Percentiles rank a stretch among this genome's conserved stretches.
Conservation (phyloP, 2,329 filamentous ascomycete genomes). For the Stemphylium beticola region DNA sequence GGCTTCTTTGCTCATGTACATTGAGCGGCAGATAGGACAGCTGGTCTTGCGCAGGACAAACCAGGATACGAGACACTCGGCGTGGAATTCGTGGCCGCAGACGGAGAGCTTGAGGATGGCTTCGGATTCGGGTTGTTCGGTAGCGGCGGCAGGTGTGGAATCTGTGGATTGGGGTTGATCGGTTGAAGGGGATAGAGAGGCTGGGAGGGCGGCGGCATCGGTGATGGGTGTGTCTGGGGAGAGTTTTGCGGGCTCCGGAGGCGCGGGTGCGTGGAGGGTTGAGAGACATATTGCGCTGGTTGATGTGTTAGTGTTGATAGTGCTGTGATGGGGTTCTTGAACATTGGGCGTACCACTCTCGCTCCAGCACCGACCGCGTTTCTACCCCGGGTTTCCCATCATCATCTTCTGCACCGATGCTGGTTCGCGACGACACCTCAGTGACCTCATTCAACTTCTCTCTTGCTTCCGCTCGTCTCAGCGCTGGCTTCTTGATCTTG, state of each 20-base stretch:
- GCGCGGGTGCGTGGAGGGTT: slow-evolving; percentile 31
- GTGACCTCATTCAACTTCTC: slow-evolving; percentile 31
- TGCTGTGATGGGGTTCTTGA: background rate
- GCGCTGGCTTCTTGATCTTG: slow-evolving; percentile 23
- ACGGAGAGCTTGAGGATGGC: slow-evolving; percentile 34
- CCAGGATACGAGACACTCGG: slow-evolving; percentile 42
- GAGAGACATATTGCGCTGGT: slow-evolving; percentile 44
- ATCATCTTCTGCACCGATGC: background rate
- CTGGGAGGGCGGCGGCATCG: slow-evolving; percentile 9
- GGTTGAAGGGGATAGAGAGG: background rate
- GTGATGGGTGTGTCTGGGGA: slow-evolving; percentile 9
- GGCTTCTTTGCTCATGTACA: slow-evolving; percentile 32
- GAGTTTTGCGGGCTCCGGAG: slow-evolving; percentile 36
- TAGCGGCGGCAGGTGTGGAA: background rate
- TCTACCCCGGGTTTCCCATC: slow-evolving; percentile 11
- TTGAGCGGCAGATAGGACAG: slow-evolving; percentile 41
- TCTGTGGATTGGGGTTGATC: background rate
- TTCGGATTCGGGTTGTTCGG: slow-evolving; percentile 15
- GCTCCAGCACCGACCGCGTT: slow-evolving; percentile 26
- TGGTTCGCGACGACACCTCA: slow-evolving; percentile 11
- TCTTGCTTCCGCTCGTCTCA: slow-evolving; percentile 30
- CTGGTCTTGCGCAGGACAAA: slow-evolving; percentile 37
- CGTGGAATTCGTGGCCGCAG: slow-evolving; percentile 42
- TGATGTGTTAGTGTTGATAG: slow-evolving; percentile 7
- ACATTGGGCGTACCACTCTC: slow-evolving; percentile 34